Evolutionary conservation across 495 filamentous ascomycete species (phyloP).

Genomic region (Haplographium delicatum): DNA sequence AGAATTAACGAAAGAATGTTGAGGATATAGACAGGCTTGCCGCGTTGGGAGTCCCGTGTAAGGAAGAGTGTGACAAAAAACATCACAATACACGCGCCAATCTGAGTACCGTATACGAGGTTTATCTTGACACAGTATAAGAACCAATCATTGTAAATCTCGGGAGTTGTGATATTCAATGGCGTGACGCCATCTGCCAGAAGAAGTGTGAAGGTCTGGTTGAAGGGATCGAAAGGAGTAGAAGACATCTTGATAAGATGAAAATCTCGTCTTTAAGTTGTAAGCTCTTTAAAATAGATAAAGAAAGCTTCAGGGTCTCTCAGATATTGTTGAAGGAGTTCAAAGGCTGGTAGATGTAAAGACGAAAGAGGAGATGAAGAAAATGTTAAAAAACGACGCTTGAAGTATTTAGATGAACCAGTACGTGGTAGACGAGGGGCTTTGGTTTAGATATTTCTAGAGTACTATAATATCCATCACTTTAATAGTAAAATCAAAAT

Average conservation of each 20-base stretch:
- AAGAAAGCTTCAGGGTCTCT: background rate
- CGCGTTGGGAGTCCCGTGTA: slow-evolving; percentile 56
- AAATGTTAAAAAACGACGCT: no score
- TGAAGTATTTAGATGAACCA: background rate
- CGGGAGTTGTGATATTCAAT: slow-evolving; percentile 43
- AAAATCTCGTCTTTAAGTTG: background rate
- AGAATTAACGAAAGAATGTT: slow-evolving; percentile 54
- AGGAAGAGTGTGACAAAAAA: slow-evolving; percentile 60
- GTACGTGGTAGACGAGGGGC: background rate
- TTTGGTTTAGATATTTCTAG: background rate
- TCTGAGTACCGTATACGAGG: slow-evolving; percentile 68
- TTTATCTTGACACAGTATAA: slow-evolving; percentile 45
- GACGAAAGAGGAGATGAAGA: background rate
- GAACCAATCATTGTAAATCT: slow-evolving; percentile 37
- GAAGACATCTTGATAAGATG: slow-evolving; percentile 8
- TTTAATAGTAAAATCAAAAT: background rate
- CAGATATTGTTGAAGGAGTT: background rate
- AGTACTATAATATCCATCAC: slow-evolving; percentile 2
- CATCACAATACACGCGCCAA: slow-evolving; percentile 68
- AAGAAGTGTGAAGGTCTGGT: slow-evolving; percentile 53
- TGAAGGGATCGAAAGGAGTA: slow-evolving; percentile 47
- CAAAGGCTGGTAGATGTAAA: background rate
- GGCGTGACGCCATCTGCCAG: slow-evolving; percentile 40
- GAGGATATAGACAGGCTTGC: slow-evolving; percentile 55
- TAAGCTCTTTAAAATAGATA: background rate